Evolutionary conservation across 1,139 yeast species (phyloP).

Genomic region (Suhomyces bribrorum): DNA sequence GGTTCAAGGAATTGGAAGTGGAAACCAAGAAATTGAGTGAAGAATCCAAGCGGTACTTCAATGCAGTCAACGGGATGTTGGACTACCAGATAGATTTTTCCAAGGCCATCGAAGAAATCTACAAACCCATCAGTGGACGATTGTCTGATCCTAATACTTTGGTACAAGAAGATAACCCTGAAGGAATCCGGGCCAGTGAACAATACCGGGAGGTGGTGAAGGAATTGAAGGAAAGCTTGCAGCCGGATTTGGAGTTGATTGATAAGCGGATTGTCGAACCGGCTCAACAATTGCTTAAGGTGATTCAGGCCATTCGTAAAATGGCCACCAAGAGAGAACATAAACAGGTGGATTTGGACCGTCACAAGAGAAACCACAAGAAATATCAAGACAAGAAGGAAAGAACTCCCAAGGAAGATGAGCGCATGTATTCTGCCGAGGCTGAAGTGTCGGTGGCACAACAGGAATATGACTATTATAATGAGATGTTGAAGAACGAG

Average conservation of each 20-base stretch:
- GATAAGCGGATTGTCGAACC: slow-evolving; percentile 89
- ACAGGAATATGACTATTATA: slow-evolving; percentile 94
- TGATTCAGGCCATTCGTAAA: slow-evolving; percentile 80
- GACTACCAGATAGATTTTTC: slow-evolving; percentile 92
- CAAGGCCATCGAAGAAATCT: slow-evolving; percentile 90
- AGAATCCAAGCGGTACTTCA: slow-evolving; percentile 85
- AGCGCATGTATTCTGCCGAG: slow-evolving; percentile 82
- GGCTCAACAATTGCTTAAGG: slow-evolving; percentile 83
- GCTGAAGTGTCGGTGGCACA: slow-evolving; percentile 88
- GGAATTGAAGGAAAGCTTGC: slow-evolving; percentile 79
- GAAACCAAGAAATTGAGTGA: slow-evolving; percentile 89
- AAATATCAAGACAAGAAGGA: slow-evolving; percentile 84
- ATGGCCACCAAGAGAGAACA: slow-evolving; percentile 96
- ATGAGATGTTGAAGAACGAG: slow-evolving; percentile 89
- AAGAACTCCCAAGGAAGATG: slow-evolving; percentile 84
- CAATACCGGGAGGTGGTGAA: slow-evolving; percentile 86
- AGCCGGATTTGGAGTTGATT: slow-evolving; percentile 91
- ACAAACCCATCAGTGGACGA: slow-evolving; percentile 93
- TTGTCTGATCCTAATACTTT: slow-evolving; percentile 85
- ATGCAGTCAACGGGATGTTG: slow-evolving; percentile 91
- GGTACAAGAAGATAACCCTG: slow-evolving; percentile 91
- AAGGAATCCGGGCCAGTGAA: slow-evolving; percentile 92
- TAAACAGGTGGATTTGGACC: slow-evolving; percentile 90
- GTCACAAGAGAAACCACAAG: slow-evolving; percentile 67
- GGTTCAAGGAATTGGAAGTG: slow-evolving; percentile 86